Conservation (phyloP, 2,329 filamentous ascomycete species). For the Ophiostoma tasmaniense region DNA sequence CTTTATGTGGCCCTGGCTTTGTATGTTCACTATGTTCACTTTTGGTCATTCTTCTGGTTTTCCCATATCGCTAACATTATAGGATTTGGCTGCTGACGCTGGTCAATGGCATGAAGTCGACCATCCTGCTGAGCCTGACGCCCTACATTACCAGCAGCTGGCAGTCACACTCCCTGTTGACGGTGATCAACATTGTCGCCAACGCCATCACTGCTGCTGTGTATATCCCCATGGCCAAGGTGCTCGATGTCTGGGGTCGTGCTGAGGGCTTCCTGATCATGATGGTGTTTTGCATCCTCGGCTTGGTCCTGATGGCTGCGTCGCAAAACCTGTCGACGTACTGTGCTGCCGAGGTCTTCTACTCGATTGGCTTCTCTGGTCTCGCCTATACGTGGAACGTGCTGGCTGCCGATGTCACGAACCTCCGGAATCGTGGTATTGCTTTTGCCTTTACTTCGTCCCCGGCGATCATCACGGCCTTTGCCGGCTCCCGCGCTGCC, state of each 20-base stretch:
- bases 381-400: slow-evolving; percentile 29
- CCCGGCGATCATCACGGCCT: slow-evolving; percentile 54
- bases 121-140: not conserved
- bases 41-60: not conserved
- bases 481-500: slow-evolving; percentile 22
- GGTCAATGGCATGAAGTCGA: not conserved
- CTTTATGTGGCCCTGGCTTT: slow-evolving; percentile 29
- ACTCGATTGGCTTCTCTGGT: slow-evolving; percentile 51
- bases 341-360: slow-evolving; percentile 46
- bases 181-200: slow-evolving; percentile 45
- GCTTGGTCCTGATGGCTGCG: slow-evolving; percentile 36
- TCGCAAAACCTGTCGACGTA: slow-evolving; percentile 42
- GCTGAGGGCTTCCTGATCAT: slow-evolving; percentile 31
- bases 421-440: slow-evolving; percentile 53
- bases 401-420: slow-evolving; percentile 56
- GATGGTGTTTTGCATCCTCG: slow-evolving; percentile 31
- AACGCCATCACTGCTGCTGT: slow-evolving; percentile 48
- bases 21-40: not conserved
- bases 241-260: not conserved
- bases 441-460: slow-evolving; percentile 53
- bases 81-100: not conserved
- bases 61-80: not conserved
- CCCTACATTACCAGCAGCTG: slow-evolving; percentile 45
- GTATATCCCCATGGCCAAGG: slow-evolving; percentile 33
- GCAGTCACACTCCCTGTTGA: slow-evolving; percentile 43